Evolutionary conservation across 306 rosid genomes (phyloP).

Genomic region (Prunus mira): DNA sequence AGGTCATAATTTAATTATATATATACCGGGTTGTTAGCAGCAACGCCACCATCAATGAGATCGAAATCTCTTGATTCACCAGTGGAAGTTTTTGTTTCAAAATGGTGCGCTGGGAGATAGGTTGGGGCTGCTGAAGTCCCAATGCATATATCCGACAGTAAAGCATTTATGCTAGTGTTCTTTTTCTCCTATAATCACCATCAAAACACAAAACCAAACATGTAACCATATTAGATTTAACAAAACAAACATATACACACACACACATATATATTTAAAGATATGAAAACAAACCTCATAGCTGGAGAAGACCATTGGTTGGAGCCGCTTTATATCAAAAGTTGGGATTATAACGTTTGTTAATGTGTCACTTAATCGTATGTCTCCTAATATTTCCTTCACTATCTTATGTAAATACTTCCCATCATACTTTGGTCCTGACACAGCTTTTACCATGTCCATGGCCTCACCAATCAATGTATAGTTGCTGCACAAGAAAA

Average conservation of each 20-base stretch:
- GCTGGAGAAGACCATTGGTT: constrained; percentile 36
- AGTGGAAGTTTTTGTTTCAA: constrained; percentile 19
- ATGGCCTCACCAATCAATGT: neutral
- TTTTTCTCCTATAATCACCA: constrained; percentile 23
- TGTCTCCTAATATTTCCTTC: constrained; percentile 30
- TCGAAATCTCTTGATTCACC: constrained; percentile 34
- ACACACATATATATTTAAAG: too few relatives aligned
- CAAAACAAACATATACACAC: neutral
- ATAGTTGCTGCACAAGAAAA: neutral
- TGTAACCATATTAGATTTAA: neutral
- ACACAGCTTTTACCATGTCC: neutral
- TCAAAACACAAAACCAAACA: neutral
- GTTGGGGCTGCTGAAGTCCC: constrained; percentile 49
- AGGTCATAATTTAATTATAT: neutral
- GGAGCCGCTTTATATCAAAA: constrained; percentile 40
- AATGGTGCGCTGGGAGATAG: constrained; percentile 35
- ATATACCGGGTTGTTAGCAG: constrained; percentile 51
- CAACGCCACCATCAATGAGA: constrained; percentile 44
- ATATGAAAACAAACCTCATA: constrained; percentile 23
- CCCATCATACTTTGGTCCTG: constrained; percentile 41
- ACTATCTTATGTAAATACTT: constrained; percentile 34
- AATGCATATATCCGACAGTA: constrained; percentile 43
- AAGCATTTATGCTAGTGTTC: constrained; percentile 23
- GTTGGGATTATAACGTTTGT: constrained; percentile 44
- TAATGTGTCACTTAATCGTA: constrained; percentile 23